These are phyloP conservation scores for Starmerella bombi DNA, from an alignment of 805 yeast species.

Conservation along the genomic window DNA sequence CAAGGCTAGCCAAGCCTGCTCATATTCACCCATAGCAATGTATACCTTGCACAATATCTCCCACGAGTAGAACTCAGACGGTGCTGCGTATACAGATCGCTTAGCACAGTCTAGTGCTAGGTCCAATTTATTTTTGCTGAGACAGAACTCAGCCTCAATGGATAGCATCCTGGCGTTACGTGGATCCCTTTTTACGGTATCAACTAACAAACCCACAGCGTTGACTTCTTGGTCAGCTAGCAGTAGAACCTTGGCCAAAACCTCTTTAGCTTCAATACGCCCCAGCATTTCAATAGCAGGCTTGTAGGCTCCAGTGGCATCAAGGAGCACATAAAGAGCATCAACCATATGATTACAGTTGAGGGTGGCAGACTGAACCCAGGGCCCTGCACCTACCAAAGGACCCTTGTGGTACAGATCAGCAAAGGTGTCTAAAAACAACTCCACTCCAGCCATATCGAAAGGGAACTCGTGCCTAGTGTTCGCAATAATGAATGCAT, in stretches of 20 bases:
- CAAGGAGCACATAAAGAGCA: conserved; percentile 50
- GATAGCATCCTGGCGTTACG: conserved; percentile 46
- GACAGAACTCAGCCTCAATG: conserved; percentile 52
- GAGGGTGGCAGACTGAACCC: conserved; percentile 53
- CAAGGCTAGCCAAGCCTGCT: conserved; percentile 49
- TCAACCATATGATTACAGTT: conserved; percentile 60
- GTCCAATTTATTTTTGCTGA: conserved; percentile 39
- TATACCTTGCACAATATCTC: conserved; percentile 47
- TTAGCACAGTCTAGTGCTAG: conserved; percentile 48
- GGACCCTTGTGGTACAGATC: conserved; percentile 52
- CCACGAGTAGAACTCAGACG: conserved; percentile 69
- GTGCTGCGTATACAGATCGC: conserved; percentile 52
- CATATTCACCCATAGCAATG: conserved; percentile 41
- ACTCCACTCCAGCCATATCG: conserved; percentile 35
- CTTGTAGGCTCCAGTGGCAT: conserved; percentile 51
- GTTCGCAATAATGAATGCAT: conserved; percentile 63
- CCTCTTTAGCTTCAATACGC: conserved; percentile 39
- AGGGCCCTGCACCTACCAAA: conserved; percentile 52
- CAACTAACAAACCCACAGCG: conserved; percentile 36
- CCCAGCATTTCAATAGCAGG: conserved; percentile 47
- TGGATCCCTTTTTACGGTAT: conserved; percentile 32
- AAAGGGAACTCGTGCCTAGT: conserved; percentile 72
- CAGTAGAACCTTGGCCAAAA: conserved; percentile 34
- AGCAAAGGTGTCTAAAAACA: conserved; percentile 54
- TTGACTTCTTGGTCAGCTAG: conserved; percentile 35